These are phyloP conservation scores for Thermomucor indicae-seudaticae DNA, from an alignment of 371 early-diverging fungal species.

Conservation along the genomic window DNA sequence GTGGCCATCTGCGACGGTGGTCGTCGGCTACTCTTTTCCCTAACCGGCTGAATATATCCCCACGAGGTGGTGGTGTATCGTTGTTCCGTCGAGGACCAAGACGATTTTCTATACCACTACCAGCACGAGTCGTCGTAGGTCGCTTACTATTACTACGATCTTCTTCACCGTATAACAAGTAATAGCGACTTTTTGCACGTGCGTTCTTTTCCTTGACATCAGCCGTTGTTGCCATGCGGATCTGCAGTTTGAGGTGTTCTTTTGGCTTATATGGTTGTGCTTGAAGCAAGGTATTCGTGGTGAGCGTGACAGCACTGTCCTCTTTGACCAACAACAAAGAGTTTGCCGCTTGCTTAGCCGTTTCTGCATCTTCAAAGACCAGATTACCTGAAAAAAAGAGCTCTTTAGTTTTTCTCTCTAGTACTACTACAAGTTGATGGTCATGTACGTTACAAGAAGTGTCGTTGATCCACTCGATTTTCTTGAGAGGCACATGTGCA, in stretches of 20 bases:
- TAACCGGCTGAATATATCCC: conserved; percentile 9
- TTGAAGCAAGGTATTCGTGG: conserved; percentile 24
- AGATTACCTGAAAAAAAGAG: conserved; percentile 38
- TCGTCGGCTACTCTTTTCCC: conserved; percentile 11
- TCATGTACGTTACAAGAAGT: conserved; percentile 33
- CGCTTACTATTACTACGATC: background rate
- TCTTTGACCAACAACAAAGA: conserved; percentile 19
- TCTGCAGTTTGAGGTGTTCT: conserved; percentile 11
- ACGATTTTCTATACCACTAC: background rate
- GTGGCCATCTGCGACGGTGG: background rate
- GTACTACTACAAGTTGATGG: conserved; percentile 6
- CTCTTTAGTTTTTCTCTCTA: no score
- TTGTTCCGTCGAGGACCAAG: background rate
- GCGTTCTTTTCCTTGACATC: conserved; percentile 51
- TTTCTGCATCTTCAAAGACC: conserved; percentile 17
- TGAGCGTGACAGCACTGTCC: conserved; percentile 14
- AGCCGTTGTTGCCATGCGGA: conserved; percentile 44
- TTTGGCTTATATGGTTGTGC: conserved; percentile 17
- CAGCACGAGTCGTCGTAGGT: background rate
- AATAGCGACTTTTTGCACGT: conserved; percentile 48
- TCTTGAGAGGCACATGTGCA: conserved; percentile 29
- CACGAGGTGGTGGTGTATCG: no score
- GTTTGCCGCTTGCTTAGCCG: conserved; percentile 33
- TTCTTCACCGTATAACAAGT: conserved; percentile 44
- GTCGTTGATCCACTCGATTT: conserved; percentile 60